Evolutionary conservation across 257 asterid species (phyloP).

Genomic region (Fraxinus cuspidata): DNA sequence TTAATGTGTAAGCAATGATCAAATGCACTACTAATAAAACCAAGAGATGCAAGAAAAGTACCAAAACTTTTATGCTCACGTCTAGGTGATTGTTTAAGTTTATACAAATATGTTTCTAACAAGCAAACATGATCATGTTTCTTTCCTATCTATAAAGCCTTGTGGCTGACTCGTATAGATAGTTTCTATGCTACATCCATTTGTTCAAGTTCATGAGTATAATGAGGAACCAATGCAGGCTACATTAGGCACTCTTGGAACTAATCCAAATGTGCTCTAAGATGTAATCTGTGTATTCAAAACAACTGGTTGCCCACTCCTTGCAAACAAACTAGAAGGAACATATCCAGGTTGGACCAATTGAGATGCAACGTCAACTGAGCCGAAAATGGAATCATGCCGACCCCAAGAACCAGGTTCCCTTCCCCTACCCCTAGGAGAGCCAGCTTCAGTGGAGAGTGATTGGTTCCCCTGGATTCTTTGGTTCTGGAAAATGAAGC

Average conservation of each 20-base stretch:
- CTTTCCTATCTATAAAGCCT: too few relatives aligned
- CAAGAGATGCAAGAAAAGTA: too few relatives aligned
- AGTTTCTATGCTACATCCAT: too few relatives aligned
- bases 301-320: constrained; percentile 68
- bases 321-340: constrained; percentile 64
- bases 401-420: constrained; percentile 65
- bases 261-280: constrained; percentile 80
- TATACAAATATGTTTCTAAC: too few relatives aligned
- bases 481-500: constrained; percentile 60
- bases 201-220: too few relatives aligned
- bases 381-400: constrained; percentile 66
- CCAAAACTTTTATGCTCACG: too few relatives aligned
- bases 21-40: too few relatives aligned
- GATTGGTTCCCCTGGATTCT: constrained; percentile 59
- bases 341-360: constrained; percentile 63
- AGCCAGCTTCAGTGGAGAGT: constrained; percentile 52
- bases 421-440: constrained; percentile 72
- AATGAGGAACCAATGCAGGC: constrained; percentile 18
- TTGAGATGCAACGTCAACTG: constrained; percentile 69
- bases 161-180: too few relatives aligned
- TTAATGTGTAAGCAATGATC: too few relatives aligned
- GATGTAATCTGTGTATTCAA: constrained; percentile 51
- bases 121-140: too few relatives aligned
- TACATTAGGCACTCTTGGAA: constrained; percentile 74
- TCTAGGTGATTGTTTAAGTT: too few relatives aligned